Evolutionary conservation across 2,329 filamentous ascomycete genomes (phyloP).

Genomic region (Saccharata proteae): DNA sequence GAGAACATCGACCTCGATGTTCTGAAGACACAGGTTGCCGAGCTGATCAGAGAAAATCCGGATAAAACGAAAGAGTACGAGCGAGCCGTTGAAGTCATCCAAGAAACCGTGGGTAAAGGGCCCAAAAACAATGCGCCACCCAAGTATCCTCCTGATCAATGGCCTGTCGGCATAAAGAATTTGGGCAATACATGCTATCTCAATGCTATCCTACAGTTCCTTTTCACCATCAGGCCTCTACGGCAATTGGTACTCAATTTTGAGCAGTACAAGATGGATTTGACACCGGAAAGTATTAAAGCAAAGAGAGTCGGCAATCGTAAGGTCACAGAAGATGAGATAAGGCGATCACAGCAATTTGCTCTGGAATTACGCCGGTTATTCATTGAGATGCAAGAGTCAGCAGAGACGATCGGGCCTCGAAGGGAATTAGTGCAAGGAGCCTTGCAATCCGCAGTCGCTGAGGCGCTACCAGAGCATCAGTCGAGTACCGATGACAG

Average conservation of each 20-base stretch:
- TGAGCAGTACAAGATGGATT: constrained; percentile 55
- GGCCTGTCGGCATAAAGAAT: constrained; percentile 80
- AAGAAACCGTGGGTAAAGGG: constrained; percentile 5
- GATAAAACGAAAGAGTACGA: constrained; percentile 6
- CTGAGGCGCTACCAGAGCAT: constrained; percentile 19
- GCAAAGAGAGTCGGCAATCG: constrained; percentile 65
- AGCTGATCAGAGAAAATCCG: constrained; percentile 7
- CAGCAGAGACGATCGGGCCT: constrained; percentile 25
- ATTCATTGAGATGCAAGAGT: constrained; percentile 63
- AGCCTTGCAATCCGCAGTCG: constrained; percentile 3
- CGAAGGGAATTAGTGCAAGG: constrained; percentile 3
- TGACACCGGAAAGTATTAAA: constrained; percentile 50
- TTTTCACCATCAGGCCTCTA: constrained; percentile 76
- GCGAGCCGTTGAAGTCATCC: constrained; percentile 5
- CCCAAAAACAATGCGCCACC: constrained; percentile 2
- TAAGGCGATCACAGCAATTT: constrained; percentile 60
- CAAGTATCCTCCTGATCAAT: constrained; percentile 30
- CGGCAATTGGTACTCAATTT: constrained; percentile 70
- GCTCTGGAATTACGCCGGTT: constrained; percentile 23
- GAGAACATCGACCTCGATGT: constrained; percentile 36
- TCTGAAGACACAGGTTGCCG: constrained; percentile 15
- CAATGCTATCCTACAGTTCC: constrained; percentile 91
- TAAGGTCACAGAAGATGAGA: constrained; percentile 47
- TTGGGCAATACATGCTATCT: constrained; percentile 98
- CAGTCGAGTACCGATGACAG: constrained; percentile 11